Percentiles rank a stretch among this genome's conserved stretches.
Conservation (phyloP, 1,284 basidiomycete genomes). For the Trichosporon sp. region DNA sequence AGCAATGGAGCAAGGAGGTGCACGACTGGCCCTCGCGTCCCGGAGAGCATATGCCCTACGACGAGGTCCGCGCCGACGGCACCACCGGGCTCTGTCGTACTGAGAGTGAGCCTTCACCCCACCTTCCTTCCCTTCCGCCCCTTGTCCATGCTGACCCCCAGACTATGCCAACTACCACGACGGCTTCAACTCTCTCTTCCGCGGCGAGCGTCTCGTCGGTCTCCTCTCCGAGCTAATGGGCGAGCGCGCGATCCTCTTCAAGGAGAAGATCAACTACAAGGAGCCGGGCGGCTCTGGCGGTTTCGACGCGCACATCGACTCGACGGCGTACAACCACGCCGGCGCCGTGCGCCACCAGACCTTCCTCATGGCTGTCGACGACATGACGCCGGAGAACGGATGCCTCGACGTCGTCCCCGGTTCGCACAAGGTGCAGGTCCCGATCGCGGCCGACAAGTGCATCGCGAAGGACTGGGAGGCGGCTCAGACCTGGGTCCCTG, state of each 20-base stretch:
- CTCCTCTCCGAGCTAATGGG: slow-evolving; percentile 40
- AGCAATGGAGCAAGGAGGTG: slow-evolving; percentile 44
- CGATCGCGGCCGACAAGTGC: slow-evolving; percentile 43
- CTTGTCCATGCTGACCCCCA: slow-evolving; percentile 11
- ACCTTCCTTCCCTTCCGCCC: too few species aligned
- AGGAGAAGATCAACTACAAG: slow-evolving; percentile 55
- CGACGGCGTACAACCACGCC: slow-evolving; percentile 40
- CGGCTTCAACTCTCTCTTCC: slow-evolving; percentile 42
- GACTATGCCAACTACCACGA: slow-evolving; percentile 45
- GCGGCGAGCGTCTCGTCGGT: slow-evolving; percentile 37
- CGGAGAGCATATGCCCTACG: slow-evolving; percentile 48
- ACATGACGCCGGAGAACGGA: slow-evolving; percentile 46
- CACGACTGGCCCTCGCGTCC: slow-evolving; percentile 42
- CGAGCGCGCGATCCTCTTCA: slow-evolving; percentile 45
- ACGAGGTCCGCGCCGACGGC: slow-evolving; percentile 42
- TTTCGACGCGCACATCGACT: slow-evolving; percentile 50
- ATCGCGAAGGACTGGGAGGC: slow-evolving; percentile 44
- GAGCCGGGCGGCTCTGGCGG: slow-evolving; percentile 44
- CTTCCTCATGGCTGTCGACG: slow-evolving; percentile 48
- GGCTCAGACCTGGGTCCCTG: slow-evolving; percentile 42
- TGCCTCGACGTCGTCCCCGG: slow-evolving; percentile 50
- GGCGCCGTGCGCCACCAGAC: slow-evolving; percentile 40
- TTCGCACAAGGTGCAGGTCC: slow-evolving; percentile 38
- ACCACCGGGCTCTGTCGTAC: slow-evolving; percentile 43
- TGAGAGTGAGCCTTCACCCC: slow-evolving; percentile 37